Conservation (phyloP, 1,284 basidiomycete species). For the Fomitopsis betulina region DNA sequence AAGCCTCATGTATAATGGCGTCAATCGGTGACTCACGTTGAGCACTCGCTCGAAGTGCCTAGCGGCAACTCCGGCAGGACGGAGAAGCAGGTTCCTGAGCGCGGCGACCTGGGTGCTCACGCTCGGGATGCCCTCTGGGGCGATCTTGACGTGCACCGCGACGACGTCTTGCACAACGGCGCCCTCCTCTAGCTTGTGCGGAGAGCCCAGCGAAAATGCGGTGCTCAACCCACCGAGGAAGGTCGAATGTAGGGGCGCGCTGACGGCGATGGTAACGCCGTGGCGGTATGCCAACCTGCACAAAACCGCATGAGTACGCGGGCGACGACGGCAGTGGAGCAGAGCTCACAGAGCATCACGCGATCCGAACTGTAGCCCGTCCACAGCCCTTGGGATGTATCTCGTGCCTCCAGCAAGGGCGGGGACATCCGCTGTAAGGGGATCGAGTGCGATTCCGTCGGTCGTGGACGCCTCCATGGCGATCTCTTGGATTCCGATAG, state of each 20-base stretch:
- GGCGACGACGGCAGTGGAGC: not conserved
- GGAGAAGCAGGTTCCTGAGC: slow-evolving; percentile 49
- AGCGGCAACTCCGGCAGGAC: slow-evolving; percentile 38
- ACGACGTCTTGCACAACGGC: slow-evolving; percentile 65
- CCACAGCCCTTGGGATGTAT: slow-evolving; percentile 40
- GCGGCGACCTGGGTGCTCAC: slow-evolving; percentile 69
- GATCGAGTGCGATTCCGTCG: slow-evolving; percentile 48
- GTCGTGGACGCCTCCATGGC: slow-evolving; percentile 56
- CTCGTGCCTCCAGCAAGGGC: slow-evolving; percentile 28
- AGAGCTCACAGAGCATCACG: slow-evolving; percentile 42
- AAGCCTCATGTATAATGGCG: not conserved
- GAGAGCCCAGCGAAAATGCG: slow-evolving; percentile 60
- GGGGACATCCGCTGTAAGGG: slow-evolving; percentile 27
- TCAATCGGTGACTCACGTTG: slow-evolving; percentile 34
- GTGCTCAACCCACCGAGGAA: slow-evolving; percentile 69
- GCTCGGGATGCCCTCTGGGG: slow-evolving; percentile 40
- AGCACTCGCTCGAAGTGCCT: slow-evolving; percentile 51
- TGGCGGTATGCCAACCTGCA: slow-evolving; percentile 51
- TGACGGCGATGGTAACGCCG: slow-evolving; percentile 58
- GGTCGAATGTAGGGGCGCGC: slow-evolving; percentile 49
- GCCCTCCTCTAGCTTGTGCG: slow-evolving; percentile 55
- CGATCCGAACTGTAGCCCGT: slow-evolving; percentile 47
- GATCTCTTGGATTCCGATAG: slow-evolving; percentile 60
- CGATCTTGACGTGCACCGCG: slow-evolving; percentile 67
- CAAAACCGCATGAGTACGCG: not conserved